Evolutionary conservation across 495 filamentous ascomycete genomes (phyloP).

Genomic region (Xylaria nigripes): DNA sequence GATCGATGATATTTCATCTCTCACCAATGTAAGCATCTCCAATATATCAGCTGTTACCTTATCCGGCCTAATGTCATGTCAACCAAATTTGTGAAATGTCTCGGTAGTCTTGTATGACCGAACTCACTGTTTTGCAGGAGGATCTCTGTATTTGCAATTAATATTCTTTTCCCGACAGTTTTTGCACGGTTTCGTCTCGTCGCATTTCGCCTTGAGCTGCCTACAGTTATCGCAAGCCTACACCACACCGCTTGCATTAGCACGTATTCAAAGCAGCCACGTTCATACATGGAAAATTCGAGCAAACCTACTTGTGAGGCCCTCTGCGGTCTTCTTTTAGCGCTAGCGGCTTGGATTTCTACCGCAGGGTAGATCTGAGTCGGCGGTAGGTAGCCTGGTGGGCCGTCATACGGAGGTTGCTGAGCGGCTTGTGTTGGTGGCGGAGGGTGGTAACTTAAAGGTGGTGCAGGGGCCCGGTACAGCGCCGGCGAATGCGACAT

Average conservation of each 20-base stretch:
- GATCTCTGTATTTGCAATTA: slow-evolving; percentile 57
- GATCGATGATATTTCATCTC: slow-evolving; percentile 25
- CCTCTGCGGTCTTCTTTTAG: slow-evolving; percentile 43
- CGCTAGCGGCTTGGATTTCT: slow-evolving; percentile 38
- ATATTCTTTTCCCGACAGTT: slow-evolving; percentile 50
- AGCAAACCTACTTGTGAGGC: slow-evolving; percentile 39
- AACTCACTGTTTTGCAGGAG: slow-evolving; percentile 58
- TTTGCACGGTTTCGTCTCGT: slow-evolving; percentile 54
- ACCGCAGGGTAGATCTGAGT: slow-evolving; percentile 29
- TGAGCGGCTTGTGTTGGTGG: slow-evolving; percentile 28
- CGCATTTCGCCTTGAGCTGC: slow-evolving; percentile 62
- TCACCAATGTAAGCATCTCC: slow-evolving; percentile 31
- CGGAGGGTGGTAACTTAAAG: slow-evolving; percentile 36
- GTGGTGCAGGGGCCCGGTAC: slow-evolving; percentile 31
- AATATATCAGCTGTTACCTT: slow-evolving; percentile 44
- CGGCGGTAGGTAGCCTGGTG: slow-evolving; percentile 27
- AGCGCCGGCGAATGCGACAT: slow-evolving; percentile 33
- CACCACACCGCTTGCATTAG: slow-evolving; percentile 19
- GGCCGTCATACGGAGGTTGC: slow-evolving; percentile 36
- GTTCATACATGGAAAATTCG: not conserved
- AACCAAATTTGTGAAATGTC: slow-evolving; percentile 4
- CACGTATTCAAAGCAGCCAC: not conserved
- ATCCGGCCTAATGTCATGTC: slow-evolving; percentile 39
- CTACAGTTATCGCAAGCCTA: slow-evolving; percentile 65
- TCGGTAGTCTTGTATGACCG: not conserved